Evolutionary conservation across 148 eudicot species (phyloP), one percentile per base, ranked within the genome.

Genomic region (Silene uniflora): DNA sequence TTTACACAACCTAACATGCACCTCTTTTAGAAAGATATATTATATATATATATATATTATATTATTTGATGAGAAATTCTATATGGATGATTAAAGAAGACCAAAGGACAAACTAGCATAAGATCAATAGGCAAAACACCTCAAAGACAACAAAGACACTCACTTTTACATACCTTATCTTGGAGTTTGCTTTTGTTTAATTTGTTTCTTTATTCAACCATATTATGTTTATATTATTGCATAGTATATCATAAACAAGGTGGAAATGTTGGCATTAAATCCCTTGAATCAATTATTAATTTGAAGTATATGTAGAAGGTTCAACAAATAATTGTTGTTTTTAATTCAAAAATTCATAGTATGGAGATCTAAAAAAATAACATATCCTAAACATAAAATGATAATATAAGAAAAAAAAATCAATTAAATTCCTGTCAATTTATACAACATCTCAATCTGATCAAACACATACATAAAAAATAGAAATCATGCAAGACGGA

Each of bases 71-170:
- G 56, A 5, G 56, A 52, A 11, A 52, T 16, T 52, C 6, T 9
- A 13, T 10, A 11, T 52, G 56, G 56, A 52, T 16, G 14, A 46
- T 46, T 49, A 70, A 52, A 19, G 0, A 70, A 70, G 60, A 70
- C 60, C 35, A 70, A 49, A 70, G 17, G 24, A 52, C 73, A 70
- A 24, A 49, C 18, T 49, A 70, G 61, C 61, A 70, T 52, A 19
- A 11, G 5, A 69, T 17, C 14, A 69, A 10, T 54, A 24, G 19
- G 62, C 56, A 52, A 25, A 52, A 71, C 73, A 71, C 62, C 42
- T 71, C 73, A 71, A 71, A 54, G 62, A 71, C 73, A 71, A 71
- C 62, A 71, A 71, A 69, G 60, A 24, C 21, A 54, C 73, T 54
- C 59, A 71, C 73, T 71, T 71, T 71, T 24, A 16, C 58, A 71